A percentile compares a stretch with the other conserved stretches of the same genome.
These are phyloP conservation scores for Sherardia arvensis DNA, from an alignment of 257 asterid genomes.

Conservation along the genomic window DNA sequence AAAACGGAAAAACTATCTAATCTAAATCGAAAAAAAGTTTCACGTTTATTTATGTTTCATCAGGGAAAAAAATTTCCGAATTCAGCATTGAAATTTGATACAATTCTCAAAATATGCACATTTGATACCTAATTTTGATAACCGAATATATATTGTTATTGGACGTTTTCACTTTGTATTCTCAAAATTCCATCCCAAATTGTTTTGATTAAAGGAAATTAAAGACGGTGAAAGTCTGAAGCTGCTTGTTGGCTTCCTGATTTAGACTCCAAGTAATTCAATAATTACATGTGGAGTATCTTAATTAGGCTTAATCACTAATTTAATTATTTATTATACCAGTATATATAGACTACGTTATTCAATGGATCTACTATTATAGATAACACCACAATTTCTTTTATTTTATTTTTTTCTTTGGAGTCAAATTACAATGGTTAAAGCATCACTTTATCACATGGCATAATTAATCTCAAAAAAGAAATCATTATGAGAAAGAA, in stretches of 20 bases:
- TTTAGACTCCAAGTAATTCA: background rate
- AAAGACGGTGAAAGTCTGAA: background rate
- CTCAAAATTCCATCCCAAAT: background rate
- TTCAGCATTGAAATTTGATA: too few species aligned
- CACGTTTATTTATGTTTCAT: too few species aligned
- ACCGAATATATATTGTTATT: too few species aligned
- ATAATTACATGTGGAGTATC: background rate
- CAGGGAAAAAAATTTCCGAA: too few species aligned
- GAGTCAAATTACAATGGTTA: background rate
- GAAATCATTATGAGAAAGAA: background rate
- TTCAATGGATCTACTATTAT: conserved; percentile 3
- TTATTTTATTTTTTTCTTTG: background rate
- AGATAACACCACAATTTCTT: background rate
- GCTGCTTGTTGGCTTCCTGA: background rate
- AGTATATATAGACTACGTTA: background rate
- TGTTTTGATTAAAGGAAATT: background rate
- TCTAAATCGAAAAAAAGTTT: too few species aligned
- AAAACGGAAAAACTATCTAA: too few species aligned
- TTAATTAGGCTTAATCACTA: too few species aligned
- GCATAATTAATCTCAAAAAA: background rate
- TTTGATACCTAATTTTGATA: too few species aligned
- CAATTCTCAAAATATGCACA: too few species aligned
- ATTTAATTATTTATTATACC: too few species aligned
- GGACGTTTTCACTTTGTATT: too few species aligned
- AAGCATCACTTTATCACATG: background rate